Conservation (phyloP, 2,329 filamentous ascomycete species). For the Penicillium occitanis region DNA sequence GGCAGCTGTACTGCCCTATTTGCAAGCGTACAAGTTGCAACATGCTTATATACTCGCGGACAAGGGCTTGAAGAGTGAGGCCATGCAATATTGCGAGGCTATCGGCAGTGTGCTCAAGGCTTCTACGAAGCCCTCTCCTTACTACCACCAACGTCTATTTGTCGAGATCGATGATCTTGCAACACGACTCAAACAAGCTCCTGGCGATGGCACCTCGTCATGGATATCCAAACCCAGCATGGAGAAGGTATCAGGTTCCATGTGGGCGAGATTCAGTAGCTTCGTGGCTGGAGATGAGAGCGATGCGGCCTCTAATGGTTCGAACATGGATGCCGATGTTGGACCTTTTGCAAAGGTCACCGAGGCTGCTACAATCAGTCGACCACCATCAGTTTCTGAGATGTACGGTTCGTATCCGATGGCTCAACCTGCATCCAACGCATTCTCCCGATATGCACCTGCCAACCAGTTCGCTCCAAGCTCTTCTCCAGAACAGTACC, state of each 20-base stretch:
- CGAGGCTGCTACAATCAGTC: conserved; percentile 71
- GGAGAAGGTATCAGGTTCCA: conserved; percentile 87
- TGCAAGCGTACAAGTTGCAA: conserved; percentile 87
- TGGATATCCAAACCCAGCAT: conserved; percentile 96
- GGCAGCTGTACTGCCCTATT: conserved; percentile 67
- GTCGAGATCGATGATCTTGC: conserved; percentile 77
- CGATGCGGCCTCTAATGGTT: conserved; percentile 60
- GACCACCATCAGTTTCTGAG: conserved; percentile 73
- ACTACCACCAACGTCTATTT: conserved; percentile 76
- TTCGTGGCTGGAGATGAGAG: conserved; percentile 91
- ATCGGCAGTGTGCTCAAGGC: conserved; percentile 74
- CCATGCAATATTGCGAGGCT: conserved; percentile 86
- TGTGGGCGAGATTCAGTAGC: conserved; percentile 92
- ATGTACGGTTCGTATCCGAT: conserved; percentile 63
- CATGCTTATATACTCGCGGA: conserved; percentile 84
- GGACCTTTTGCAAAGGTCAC: conserved; percentile 83
- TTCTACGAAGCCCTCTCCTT: conserved; percentile 79
- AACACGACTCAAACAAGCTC: conserved; percentile 79
- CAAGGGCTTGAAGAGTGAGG: conserved; percentile 76
- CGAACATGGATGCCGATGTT: conserved; percentile 58
- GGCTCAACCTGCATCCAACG: conserved; percentile 35
- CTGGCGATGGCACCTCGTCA: conserved; percentile 75
- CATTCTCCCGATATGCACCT: conserved; percentile 46
- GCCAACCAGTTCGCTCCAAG: conserved; percentile 48
- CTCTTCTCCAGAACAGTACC: conserved; percentile 53